Conservation (phyloP, 441 rosid species). For the Gossypium schwendimanii region DNA sequence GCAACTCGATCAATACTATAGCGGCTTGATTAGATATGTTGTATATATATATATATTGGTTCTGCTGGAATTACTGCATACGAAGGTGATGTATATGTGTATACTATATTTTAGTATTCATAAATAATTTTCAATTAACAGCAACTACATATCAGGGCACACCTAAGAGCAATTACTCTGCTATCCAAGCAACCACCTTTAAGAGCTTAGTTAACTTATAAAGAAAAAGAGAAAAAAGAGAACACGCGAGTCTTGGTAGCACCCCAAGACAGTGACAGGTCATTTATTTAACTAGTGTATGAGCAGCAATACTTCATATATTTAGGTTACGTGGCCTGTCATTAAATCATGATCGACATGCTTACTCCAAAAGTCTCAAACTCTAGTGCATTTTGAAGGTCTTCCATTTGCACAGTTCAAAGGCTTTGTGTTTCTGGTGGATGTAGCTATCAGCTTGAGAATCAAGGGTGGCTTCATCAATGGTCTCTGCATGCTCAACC, state of each 20-base stretch:
- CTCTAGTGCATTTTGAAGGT: conserved; percentile 30
- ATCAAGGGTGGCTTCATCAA: conserved; percentile 19
- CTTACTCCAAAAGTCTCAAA: not conserved
- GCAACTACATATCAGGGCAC: not conserved
- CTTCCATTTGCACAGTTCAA: conserved; percentile 47
- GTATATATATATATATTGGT: not conserved
- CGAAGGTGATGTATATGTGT: not conserved
- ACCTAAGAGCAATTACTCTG: not conserved
- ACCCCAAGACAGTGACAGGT: conserved; percentile 6
- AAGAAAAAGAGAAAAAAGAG: not conserved
- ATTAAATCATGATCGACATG: not conserved
- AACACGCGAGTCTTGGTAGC: not conserved
- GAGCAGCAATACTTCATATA: not conserved
- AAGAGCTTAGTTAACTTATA: not conserved
- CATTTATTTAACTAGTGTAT: conserved; percentile 23
- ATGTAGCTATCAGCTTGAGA: conserved; percentile 26
- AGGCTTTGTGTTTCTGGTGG: conserved; percentile 30
- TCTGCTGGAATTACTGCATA: not conserved
- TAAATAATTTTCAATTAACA: not conserved
- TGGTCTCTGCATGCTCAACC: conserved; percentile 16
- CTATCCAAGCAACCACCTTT: not conserved
- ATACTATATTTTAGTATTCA: not conserved
- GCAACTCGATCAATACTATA: not conserved
- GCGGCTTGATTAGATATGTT: not conserved
- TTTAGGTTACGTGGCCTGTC: conserved; percentile 2